A percentile compares a stretch with the other conserved stretches of the same genome.
phyloP scores from a whole-genome alignment of 2,329 filamentous ascomycete genomes.

The Bipolaris zeicola region DNA sequence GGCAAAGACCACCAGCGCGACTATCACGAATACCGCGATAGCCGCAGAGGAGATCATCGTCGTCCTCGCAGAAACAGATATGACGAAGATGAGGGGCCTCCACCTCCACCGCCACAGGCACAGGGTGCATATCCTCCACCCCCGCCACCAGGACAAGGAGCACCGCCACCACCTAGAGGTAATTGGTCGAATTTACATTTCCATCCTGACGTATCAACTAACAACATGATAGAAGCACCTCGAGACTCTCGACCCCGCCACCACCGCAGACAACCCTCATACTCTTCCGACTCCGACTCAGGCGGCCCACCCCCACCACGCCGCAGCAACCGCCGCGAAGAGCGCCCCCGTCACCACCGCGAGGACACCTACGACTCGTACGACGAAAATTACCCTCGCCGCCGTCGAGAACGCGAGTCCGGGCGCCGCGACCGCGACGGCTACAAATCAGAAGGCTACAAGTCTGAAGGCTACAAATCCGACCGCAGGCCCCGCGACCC shows the following conservation, averaged over 20 bases:
- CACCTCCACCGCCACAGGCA: conserved; percentile 6
- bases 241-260: conserved; percentile 17
- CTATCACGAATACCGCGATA: conserved; percentile 29
- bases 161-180: conserved; percentile 16
- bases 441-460: conserved; percentile 37
- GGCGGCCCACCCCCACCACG: conserved; percentile 28
- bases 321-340: conserved; percentile 27
- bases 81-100: conserved; percentile 24
- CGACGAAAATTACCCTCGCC: conserved; percentile 32
- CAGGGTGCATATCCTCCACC: conserved; percentile 9
- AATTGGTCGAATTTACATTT: neutral
- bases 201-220: neutral
- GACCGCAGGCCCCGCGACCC: conserved; percentile 11
- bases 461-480: conserved; percentile 23
- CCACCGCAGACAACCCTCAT: conserved; percentile 24
- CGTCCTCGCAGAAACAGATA: conserved; percentile 23
- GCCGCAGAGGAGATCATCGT: conserved; percentile 25
- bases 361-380: conserved; percentile 36
- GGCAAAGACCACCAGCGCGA: conserved; percentile 28
- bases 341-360: conserved; percentile 22
- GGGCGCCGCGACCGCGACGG: conserved; percentile 28
- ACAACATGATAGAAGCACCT: neutral
- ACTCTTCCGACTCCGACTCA: conserved; percentile 27
- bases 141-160: conserved; percentile 10
- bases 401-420: conserved; percentile 15